A percentile compares a stretch with the other conserved stretches of the same genome.
Evolutionary conservation across 192 early-diverging fungal genomes (phyloP).

Genomic region (Rhizoclosmatium sp.): DNA sequence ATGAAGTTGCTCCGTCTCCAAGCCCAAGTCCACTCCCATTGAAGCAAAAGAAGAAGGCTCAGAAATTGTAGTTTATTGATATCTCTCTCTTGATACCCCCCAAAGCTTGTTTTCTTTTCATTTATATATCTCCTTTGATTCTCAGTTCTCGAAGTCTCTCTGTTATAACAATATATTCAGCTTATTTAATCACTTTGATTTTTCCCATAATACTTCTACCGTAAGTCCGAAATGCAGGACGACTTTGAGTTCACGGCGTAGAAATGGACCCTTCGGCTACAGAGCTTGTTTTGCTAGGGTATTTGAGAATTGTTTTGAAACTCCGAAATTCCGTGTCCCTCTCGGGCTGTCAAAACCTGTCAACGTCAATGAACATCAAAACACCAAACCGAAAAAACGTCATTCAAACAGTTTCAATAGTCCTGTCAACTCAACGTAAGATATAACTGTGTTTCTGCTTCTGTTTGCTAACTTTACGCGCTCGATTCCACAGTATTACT

Average conservation of each 20-base stretch:
- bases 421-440: no score
- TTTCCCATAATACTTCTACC: background rate
- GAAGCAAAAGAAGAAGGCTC: background rate
- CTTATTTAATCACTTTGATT: background rate
- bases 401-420: no score
- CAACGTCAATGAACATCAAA: no score
- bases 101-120: background rate
- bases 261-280: background rate
- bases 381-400: no score
- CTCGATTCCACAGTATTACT: no score
- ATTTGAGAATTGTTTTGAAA: background rate
- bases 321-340: background rate
- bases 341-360: no score
- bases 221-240: background rate
- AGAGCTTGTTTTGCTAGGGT: background rate
- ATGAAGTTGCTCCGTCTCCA: background rate
- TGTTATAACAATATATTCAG: background rate
- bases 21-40: background rate
- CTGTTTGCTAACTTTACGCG: no score
- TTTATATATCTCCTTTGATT: background rate
- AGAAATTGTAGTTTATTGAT: background rate
- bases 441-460: no score
- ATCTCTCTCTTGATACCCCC: background rate
- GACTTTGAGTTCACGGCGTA: background rate
- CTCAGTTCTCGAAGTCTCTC: background rate